Evolutionary conservation across 768 basidiomycete genomes (phyloP).

Genomic region (Leccinum arenicola): DNA sequence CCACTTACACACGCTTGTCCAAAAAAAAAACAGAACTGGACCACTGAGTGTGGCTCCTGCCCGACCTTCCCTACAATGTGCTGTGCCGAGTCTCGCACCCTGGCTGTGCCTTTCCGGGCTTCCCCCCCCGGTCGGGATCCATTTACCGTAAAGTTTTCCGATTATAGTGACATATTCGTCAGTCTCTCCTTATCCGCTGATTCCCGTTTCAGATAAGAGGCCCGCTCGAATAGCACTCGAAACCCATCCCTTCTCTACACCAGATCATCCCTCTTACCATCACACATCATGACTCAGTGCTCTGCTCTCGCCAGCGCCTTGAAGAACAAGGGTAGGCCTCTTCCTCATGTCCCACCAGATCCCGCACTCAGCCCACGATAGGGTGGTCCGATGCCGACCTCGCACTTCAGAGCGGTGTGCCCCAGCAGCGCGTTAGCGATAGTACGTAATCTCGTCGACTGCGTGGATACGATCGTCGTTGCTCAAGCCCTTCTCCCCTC

Average conservation of each 20-base stretch:
- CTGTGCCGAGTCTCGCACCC: too few species aligned
- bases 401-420: constrained; percentile 41
- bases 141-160: too few species aligned
- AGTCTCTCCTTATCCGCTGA: constrained; percentile 14
- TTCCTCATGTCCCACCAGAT: neutral
- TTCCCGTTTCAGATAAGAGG: constrained; percentile 14
- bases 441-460: constrained; percentile 38
- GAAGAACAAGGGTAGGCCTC: constrained; percentile 41
- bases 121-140: too few species aligned
- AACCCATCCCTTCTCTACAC: neutral
- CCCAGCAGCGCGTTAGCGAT: constrained; percentile 48
- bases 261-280: constrained; percentile 40
- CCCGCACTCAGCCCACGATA: neutral
- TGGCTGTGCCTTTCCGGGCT: too few species aligned
- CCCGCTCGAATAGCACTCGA: neutral
- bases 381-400: constrained; percentile 30
- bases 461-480: neutral
- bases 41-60: too few species aligned
- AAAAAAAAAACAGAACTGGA: too few species aligned
- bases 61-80: too few species aligned
- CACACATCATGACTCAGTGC: constrained; percentile 47
- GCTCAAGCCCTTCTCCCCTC: neutral
- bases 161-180: constrained; percentile 1
- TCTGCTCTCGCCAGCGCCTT: constrained; percentile 54
- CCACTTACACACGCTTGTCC: too few species aligned